Percentiles rank a stretch among this genome's conserved stretches.
These are phyloP conservation scores for Fallopia convolvulus DNA, from an alignment of 148 eudicot genomes.

Conservation along the genomic window DNA sequence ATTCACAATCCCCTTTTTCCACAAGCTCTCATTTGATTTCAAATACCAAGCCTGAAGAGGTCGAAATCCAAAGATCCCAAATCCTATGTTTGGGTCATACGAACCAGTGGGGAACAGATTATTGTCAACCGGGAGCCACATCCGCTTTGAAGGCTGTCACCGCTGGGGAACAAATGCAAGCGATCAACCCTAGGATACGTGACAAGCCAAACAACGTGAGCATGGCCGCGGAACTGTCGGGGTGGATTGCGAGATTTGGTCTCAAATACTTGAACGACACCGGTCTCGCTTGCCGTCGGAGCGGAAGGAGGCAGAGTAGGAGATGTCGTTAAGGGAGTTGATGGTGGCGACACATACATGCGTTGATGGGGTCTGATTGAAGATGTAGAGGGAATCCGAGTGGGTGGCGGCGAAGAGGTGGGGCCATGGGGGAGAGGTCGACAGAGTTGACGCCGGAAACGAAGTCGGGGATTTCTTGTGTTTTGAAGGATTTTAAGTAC, in stretches of 20 bases:
- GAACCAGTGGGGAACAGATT: too few relatives aligned
- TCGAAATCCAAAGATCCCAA: too few relatives aligned
- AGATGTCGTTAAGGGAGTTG: slow-evolving; percentile 25
- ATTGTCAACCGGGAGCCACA: too few relatives aligned
- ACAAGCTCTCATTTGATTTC: too few relatives aligned
- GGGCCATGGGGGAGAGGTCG: too few relatives aligned
- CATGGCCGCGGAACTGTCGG: slow-evolving; percentile 45
- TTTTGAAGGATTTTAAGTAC: slow-evolving; percentile 78
- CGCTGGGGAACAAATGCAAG: slow-evolving; percentile 59
- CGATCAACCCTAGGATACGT: slow-evolving; percentile 52
- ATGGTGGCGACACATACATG: slow-evolving; percentile 26
- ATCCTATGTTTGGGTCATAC: too few relatives aligned
- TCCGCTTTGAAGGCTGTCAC: slow-evolving; percentile 19
- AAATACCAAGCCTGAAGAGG: too few relatives aligned
- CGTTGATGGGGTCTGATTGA: slow-evolving; percentile 26
- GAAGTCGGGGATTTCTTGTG: slow-evolving; percentile 31
- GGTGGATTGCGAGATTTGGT: slow-evolving; percentile 40
- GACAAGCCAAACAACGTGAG: slow-evolving; percentile 48
- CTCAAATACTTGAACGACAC: slow-evolving; percentile 52
- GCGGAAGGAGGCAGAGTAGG: slow-evolving; percentile 14
- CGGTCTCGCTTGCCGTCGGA: slow-evolving; percentile 55
- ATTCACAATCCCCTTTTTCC: too few relatives aligned
- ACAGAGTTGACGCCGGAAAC: slow-evolving; percentile 49
- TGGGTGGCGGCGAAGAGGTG: slow-evolving; percentile 35
- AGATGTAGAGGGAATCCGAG: slow-evolving; percentile 15